Base-by-base conservation (phyloP, 148 eudicot genomes). In the Chenopodium suecicum region DNA sequence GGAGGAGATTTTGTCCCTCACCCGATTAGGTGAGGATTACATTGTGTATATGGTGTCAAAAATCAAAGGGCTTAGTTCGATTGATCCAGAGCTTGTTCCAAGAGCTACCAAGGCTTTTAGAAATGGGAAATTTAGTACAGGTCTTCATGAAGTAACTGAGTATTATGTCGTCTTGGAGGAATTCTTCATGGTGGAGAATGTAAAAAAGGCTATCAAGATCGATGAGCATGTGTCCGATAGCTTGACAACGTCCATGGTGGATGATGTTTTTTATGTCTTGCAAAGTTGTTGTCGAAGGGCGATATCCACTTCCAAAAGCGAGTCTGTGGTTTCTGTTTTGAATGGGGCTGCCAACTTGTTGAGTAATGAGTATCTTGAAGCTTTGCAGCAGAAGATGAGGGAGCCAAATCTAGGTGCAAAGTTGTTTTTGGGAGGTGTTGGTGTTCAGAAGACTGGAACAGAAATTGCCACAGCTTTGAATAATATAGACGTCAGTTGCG, bases 131-230 rank as follows among this genome's bases (percentile, higher is more conserved):
- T 92, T 95, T 78, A 95, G 94, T 81, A 89, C 85, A 83, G 96
- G 91, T 78, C 91, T 90, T 80, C 94, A 91, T 80, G 99, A 95
- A 27, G 87, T 94, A 7, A 93, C 96, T 3, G 94, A 97, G 37
- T 95, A 91, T 84, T 95, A 95, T 84, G 98, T 95, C 48, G 88
- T 95, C 34, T 85, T 95, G 85, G 99, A 95, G 88, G 98, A 93
- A 66, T 95, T 89, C 85, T 95, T 93, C 77, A 95, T 95, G 99
- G 99, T 93, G 85, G 99, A 95, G 80, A 95, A 95, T 88, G 99
- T 95, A 69, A 93, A 97, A 85, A 95, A 95, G 89, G 99, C 99
- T 68, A 93, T 95, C 65, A 90, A 89, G 83, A 95, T 95, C 46
- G 95, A 95, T 32, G 98, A 93, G 81, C 92, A 90, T 80, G 98